phyloP scores from a whole-genome alignment of 2,329 filamentous ascomycete genomes.

The Hysterium pulicare region DNA sequence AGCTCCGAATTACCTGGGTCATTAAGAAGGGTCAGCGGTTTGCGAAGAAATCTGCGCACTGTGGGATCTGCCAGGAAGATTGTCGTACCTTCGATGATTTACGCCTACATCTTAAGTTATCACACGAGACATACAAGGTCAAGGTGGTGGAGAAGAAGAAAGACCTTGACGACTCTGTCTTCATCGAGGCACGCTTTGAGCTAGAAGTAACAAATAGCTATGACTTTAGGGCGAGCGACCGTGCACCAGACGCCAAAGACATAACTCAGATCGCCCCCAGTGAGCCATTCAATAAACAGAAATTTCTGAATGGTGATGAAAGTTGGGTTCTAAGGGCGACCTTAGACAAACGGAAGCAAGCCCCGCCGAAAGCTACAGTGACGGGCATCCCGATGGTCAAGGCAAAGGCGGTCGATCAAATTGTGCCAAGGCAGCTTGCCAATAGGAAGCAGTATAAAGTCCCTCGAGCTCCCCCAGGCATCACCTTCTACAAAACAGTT shows the following conservation, averaged over 20 bases:
- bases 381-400: slow-evolving; percentile 2
- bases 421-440: slow-evolving; percentile 12
- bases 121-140: slow-evolving; percentile 36
- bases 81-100: slow-evolving; percentile 20
- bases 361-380: background rate
- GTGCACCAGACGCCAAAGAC: slow-evolving; percentile 22
- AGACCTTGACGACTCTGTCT: slow-evolving; percentile 12
- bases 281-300: slow-evolving; percentile 31
- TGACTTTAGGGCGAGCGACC: slow-evolving; percentile 21
- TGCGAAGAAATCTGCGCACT: slow-evolving; percentile 13
- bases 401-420: slow-evolving; percentile 15
- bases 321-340: slow-evolving; percentile 21
- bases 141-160: slow-evolving; percentile 12
- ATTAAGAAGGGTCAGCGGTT: slow-evolving; percentile 10
- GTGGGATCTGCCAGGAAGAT: slow-evolving; percentile 17
- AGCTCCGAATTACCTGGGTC: slow-evolving; percentile 3
- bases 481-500: slow-evolving; percentile 39
- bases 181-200: slow-evolving; percentile 15
- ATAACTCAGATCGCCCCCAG: slow-evolving; percentile 31
- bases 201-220: slow-evolving; percentile 17
- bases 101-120: slow-evolving; percentile 30
- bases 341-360: slow-evolving; percentile 10
- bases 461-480: slow-evolving; percentile 29
- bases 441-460: slow-evolving; percentile 31
- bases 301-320: slow-evolving; percentile 34